A percentile compares a stretch with the other conserved stretches of the same genome.
phyloP scores from a whole-genome alignment of 257 asterid genomes.

The Nicotiana tabacum region DNA sequence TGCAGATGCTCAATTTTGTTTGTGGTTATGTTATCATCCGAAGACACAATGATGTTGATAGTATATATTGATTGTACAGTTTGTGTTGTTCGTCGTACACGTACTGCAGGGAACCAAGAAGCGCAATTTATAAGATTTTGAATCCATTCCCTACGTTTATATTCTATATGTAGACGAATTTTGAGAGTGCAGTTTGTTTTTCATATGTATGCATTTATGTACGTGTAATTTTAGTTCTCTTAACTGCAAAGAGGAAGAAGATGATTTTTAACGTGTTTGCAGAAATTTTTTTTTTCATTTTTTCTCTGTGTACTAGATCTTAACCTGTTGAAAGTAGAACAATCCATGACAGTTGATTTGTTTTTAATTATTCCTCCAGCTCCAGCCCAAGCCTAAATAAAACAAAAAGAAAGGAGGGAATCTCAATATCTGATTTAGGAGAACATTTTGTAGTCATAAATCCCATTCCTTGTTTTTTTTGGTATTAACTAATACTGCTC shows the following conservation, averaged over 20 bases:
- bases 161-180: background rate
- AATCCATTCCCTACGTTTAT: background rate
- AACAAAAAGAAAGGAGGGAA: background rate
- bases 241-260: background rate
- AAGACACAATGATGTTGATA: background rate
- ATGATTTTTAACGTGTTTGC: background rate
- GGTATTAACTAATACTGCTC: slow-evolving; percentile 10
- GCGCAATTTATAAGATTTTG: background rate
- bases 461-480: background rate
- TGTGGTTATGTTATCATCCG: background rate
- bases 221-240: background rate
- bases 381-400: background rate
- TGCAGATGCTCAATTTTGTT: background rate
- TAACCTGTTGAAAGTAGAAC: background rate
- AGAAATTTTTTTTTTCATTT: background rate
- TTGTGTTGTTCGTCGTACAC: background rate
- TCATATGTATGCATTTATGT: background rate
- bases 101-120: background rate
- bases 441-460: background rate
- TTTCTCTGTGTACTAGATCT: background rate
- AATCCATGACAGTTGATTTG: background rate
- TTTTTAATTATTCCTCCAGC: background rate
- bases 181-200: background rate
- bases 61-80: background rate
- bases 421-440: background rate